Base-by-base conservation (phyloP, 1,139 yeast species). In the Diutina pseudorugosa region DNA sequence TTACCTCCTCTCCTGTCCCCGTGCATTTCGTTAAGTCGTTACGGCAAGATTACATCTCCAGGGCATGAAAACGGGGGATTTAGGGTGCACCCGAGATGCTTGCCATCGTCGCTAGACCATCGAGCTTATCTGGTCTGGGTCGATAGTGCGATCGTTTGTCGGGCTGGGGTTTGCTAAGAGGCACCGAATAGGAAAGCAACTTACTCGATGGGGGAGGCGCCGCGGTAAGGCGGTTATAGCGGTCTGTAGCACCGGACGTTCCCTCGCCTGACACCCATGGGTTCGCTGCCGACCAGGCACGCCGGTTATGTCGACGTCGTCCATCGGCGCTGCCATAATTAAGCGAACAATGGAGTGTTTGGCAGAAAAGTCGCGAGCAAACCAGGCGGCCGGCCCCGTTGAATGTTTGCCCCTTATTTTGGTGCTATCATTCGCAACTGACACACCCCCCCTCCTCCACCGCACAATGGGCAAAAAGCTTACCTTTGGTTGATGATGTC, bases 151-250 rank as follows among this genome's bases (percentile, higher is more conserved):
- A 30, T 30, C 36, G n/a, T 30, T n/a, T 30, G 36, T 30, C 36
- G 5, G 5, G 14, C n/a, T 30, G n/a, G 36, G 36, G 36, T 30
- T 30, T 30, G 36, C 36, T 30, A 12, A 12, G n/a, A 14, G 5
- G n/a, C 36, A 30, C 30, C 33, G 33, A 43, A 21, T n/a, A 43
- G 47, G 47, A 43, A 43, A 43, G 47, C 47, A 43, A 43, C 47
- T 43, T 43, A 43, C 47, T 43, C 19, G 27, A 43, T 21, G 7
- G n/a, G 47, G 47, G 16, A n/a, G 25, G 5, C n/a, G 14, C 36
- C 16, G n/a, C 36, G 12, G 36, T 30, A 14, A 30, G 36, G 36
- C 36, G 36, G 36, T 12, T 11, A 30, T 30, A 30, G 36, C 12
- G 36, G 36, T 30, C n/a, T 30, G n/a, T 9, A 30, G 36, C 36